phyloP scores from a whole-genome alignment of 768 basidiomycete genomes.

The Termitomyces sp. region DNA sequence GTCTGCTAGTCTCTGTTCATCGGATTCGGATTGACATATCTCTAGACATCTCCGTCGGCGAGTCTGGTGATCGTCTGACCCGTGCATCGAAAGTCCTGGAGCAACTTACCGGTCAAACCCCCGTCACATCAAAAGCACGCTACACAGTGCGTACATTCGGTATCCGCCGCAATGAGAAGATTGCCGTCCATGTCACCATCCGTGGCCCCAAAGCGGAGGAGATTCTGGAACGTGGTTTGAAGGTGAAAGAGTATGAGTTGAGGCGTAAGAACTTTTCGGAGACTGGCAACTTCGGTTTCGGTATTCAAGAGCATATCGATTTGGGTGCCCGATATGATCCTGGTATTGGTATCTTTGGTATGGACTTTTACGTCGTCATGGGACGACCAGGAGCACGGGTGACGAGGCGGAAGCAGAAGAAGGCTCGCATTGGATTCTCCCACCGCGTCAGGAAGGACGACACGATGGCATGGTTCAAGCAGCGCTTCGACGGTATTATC shows the following conservation, averaged over 20 bases:
- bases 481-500: constrained; percentile 97
- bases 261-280: constrained; percentile 96
- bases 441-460: constrained; percentile 96
- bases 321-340: constrained; percentile 98
- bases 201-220: constrained; percentile 99
- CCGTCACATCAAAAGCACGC: constrained; percentile 98
- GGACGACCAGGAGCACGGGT: constrained; percentile 92
- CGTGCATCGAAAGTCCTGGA: constrained; percentile 99
- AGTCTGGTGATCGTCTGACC: constrained; percentile 98
- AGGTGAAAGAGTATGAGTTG: constrained; percentile 99
- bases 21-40: neutral
- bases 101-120: constrained; percentile 98
- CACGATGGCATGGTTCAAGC: constrained; percentile 98
- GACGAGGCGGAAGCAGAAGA: constrained; percentile 85
- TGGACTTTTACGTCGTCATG: constrained; percentile 99
- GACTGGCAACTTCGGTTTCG: constrained; percentile 99
- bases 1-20: constrained; percentile 28
- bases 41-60: constrained; percentile 95
- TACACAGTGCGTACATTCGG: constrained; percentile 99
- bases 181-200: constrained; percentile 97
- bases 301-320: constrained; percentile 99
- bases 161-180: constrained; percentile 99
- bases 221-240: constrained; percentile 97
- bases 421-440: constrained; percentile 76
- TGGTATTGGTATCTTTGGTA: constrained; percentile 97